These are phyloP conservation scores for Spiromastix sp. DNA, from an alignment of 2,329 filamentous ascomycete genomes.

Conservation along the genomic window DNA sequence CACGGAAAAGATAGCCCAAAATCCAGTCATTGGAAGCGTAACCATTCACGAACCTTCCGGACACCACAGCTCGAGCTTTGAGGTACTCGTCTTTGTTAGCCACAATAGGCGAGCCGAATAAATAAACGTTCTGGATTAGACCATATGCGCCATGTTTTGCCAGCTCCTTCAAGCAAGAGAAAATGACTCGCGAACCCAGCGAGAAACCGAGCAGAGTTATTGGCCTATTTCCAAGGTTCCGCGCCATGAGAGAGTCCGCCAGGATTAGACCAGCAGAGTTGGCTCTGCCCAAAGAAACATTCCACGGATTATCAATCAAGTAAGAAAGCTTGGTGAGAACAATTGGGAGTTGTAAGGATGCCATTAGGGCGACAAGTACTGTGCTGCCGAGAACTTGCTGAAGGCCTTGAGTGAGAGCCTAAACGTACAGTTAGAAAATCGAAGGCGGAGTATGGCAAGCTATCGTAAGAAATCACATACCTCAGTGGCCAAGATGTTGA, in stretches of 20 bases:
- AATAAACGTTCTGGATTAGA: slow-evolving; percentile 85
- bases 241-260: slow-evolving; percentile 84
- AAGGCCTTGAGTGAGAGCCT: slow-evolving; percentile 90
- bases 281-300: slow-evolving; percentile 85
- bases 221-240: slow-evolving; percentile 81
- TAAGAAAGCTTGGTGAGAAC: slow-evolving; percentile 90
- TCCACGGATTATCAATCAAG: slow-evolving; percentile 97
- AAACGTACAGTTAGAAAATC: slow-evolving; percentile 19
- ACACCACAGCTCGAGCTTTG: slow-evolving; percentile 68
- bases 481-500: slow-evolving; percentile 96
- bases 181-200: slow-evolving; percentile 83
- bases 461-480: slow-evolving; percentile 43
- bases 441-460: too few species aligned
- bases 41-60: slow-evolving; percentile 89
- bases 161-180: slow-evolving; percentile 79
- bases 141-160: slow-evolving; percentile 74
- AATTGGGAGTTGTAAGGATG: slow-evolving; percentile 81
- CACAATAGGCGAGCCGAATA: slow-evolving; percentile 87
- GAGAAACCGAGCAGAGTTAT: slow-evolving; percentile 94
- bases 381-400: slow-evolving; percentile 92
- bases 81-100: slow-evolving; percentile 85
- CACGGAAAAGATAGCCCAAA: slow-evolving; percentile 84
- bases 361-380: slow-evolving; percentile 80
- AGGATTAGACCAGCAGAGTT: slow-evolving; percentile 82
- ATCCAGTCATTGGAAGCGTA: slow-evolving; percentile 98